Evolutionary conservation across 179 eudicot genomes (phyloP).

Genomic region (Beta macrorhiza): DNA sequence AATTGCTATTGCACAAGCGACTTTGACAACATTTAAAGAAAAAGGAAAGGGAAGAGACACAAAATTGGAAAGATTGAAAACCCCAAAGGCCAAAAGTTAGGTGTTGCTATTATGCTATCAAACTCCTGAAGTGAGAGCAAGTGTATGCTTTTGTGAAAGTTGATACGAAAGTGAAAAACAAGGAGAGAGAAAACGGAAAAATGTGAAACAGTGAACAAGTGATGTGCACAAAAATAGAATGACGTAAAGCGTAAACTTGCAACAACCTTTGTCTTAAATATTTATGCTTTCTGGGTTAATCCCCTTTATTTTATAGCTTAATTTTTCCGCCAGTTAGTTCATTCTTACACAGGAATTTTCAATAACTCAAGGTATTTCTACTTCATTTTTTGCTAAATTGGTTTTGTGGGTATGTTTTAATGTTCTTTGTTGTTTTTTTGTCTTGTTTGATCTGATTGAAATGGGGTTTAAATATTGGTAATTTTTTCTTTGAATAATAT

Average conservation of each 20-base stretch:
- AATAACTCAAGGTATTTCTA: background rate
- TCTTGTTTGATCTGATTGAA: slow-evolving; percentile 16
- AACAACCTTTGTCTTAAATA: slow-evolving; percentile 6
- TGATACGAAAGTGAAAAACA: slow-evolving; percentile 6
- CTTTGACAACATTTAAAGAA: too few species aligned
- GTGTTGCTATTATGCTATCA: slow-evolving; percentile 7
- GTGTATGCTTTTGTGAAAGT: background rate
- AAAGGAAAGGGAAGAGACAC: too few species aligned
- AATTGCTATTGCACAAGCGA: too few species aligned
- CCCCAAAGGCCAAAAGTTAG: background rate
- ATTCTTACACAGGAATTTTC: background rate
- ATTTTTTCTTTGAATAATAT: background rate
- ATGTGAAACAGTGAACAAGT: background rate
- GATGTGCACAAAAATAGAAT: slow-evolving; percentile 7
- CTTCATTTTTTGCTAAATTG: background rate
- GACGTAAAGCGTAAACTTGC: slow-evolving; percentile 1
- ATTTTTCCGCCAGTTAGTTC: background rate
- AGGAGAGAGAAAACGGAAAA: background rate
- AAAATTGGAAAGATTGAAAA: background rate
- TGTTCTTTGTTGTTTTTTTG: background rate
- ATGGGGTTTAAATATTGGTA: background rate
- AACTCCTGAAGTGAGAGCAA: background rate
- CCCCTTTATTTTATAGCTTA: background rate
- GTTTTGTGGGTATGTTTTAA: background rate
- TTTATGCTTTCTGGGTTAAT: background rate